These are phyloP conservation scores for Asterionellopsis glacialis DNA, from an alignment of 108 stramenopile genomes.

Conservation along the genomic window DNA sequence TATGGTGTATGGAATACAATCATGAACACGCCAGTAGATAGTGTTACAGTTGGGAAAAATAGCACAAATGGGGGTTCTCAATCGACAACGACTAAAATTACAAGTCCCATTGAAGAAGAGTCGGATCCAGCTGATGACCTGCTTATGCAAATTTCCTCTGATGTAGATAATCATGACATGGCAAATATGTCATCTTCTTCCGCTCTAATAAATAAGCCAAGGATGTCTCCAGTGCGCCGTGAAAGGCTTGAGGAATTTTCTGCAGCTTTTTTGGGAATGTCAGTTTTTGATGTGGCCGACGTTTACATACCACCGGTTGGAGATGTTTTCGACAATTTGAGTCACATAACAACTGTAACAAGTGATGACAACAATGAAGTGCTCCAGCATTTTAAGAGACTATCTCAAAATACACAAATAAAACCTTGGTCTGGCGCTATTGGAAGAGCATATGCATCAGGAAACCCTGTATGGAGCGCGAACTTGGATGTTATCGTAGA, in stretches of 20 bases:
- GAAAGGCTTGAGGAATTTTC: slow-evolving; percentile 91
- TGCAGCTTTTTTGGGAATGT: slow-evolving; percentile 88
- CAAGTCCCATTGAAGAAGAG: not conserved
- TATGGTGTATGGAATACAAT: slow-evolving; percentile 88
- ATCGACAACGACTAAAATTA: not conserved
- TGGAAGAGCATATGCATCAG: slow-evolving; percentile 73
- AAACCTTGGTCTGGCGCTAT: slow-evolving; percentile 79
- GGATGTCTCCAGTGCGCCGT: slow-evolving; percentile 25
- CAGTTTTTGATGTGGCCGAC: slow-evolving; percentile 93
- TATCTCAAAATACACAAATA: slow-evolving; percentile 42
- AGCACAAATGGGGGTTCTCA: not conserved
- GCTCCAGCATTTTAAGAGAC: slow-evolving; percentile 44
- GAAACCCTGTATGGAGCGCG: slow-evolving; percentile 87
- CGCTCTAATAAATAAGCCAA: slow-evolving; percentile 15
- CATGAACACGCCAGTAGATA: slow-evolving; percentile 45
- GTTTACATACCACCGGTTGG: slow-evolving; percentile 70
- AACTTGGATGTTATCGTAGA: slow-evolving; percentile 67
- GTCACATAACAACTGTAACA: slow-evolving; percentile 54
- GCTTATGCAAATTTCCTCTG: slow-evolving; percentile 12
- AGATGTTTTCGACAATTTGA: slow-evolving; percentile 26
- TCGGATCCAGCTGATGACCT: not conserved
- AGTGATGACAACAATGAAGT: slow-evolving; percentile 42
- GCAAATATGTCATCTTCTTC: not conserved
- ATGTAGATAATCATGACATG: not conserved
- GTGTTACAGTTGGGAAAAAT: not conserved